phyloP scores from a whole-genome alignment of 2,329 filamentous ascomycete species.

The Fusarium tanahbumbuense region DNA sequence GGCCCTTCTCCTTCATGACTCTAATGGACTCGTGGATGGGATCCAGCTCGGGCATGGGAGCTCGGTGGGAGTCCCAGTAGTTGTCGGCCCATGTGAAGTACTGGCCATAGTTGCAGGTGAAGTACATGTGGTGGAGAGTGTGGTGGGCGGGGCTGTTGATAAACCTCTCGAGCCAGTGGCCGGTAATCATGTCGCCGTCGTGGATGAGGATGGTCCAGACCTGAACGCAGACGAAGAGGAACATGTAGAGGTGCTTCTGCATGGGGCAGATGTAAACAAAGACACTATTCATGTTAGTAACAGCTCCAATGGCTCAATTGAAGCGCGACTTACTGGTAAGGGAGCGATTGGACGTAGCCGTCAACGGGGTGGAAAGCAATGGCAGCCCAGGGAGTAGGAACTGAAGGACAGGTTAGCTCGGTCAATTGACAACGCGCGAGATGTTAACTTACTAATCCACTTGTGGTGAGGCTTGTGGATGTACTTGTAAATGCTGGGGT shows the following conservation, averaged over 20 bases:
- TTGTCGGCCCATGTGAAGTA: slow-evolving; percentile 61
- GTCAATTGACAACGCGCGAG: background rate
- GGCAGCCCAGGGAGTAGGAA: slow-evolving; percentile 60
- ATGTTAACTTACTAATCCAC: slow-evolving; percentile 56
- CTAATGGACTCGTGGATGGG: slow-evolving; percentile 58
- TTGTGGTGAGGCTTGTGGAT: slow-evolving; percentile 63
- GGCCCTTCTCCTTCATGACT: slow-evolving; percentile 58
- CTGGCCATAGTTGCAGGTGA: slow-evolving; percentile 62
- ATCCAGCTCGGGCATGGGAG: slow-evolving; percentile 57
- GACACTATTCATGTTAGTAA: slow-evolving; percentile 45
- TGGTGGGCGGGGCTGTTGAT: slow-evolving; percentile 62
- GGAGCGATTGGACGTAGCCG: slow-evolving; percentile 59
- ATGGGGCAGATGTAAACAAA: slow-evolving; percentile 60
- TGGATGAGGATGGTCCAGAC: slow-evolving; percentile 63
- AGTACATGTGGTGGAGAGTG: slow-evolving; percentile 62
- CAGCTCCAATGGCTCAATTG: too few species aligned
- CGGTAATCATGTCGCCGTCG: slow-evolving; percentile 62
- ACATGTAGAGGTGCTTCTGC: slow-evolving; percentile 59
- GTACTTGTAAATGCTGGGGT: slow-evolving; percentile 60
- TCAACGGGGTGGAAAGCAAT: slow-evolving; percentile 61
- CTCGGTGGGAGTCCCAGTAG: slow-evolving; percentile 58
- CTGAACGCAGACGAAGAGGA: slow-evolving; percentile 58
- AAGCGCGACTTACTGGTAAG: slow-evolving; percentile 55
- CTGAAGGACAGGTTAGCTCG: slow-evolving; percentile 39
- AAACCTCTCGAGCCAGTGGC: slow-evolving; percentile 59